Evolutionary conservation across 768 basidiomycete species (phyloP), one percentile per base, ranked within the genome.

Genomic region (Naganishia friedmannii): DNA sequence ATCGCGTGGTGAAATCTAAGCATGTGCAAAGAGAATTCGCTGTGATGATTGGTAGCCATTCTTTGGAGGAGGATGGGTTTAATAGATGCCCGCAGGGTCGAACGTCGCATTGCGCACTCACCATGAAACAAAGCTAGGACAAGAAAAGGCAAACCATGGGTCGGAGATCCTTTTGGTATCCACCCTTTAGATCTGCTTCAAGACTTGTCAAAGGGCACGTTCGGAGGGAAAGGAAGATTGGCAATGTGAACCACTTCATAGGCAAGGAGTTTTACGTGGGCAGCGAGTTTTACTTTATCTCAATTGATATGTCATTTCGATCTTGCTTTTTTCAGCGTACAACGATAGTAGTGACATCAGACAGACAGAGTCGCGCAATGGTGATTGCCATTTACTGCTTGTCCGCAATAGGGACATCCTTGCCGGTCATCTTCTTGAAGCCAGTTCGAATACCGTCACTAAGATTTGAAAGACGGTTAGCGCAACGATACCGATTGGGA

Each of bases 381-480:
- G 2, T 19, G 57, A 21, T 4, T n/a, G 12, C 37, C 8, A 26
- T 57, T 54, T 56, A 70, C 53, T 70, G 70, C 70, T 70, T 70
- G 65, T 70, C 70, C 29, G 29, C 31, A 37, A 70, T 70, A n/a
- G 70, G 70, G 32, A 70, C 70, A 55, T 70, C 70, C 70, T 70
- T 70, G 65, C 70, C 70, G 56, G 70, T 70, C 65, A 67, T 29
- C 70, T 70, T 70, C 65, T 70, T 66, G 70, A 70, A 46, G 28
- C 70, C 70, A n/a, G 54, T 39, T 66, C 70, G 68, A 45, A 69
- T 55, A n/a, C 68, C 68, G 57, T 69, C 68, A 53, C 60, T 63
- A 23, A 46, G 26, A 51, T n/a, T 4, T 4, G n/a, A 26, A 23
- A 21, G 21, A 3, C 10, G 23, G 2, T 7, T 34, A 55, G 19